Evolutionary conservation across 768 basidiomycete species (phyloP), one percentile per base, ranked within the genome.

Genomic region (Tulasnella sp.): DNA sequence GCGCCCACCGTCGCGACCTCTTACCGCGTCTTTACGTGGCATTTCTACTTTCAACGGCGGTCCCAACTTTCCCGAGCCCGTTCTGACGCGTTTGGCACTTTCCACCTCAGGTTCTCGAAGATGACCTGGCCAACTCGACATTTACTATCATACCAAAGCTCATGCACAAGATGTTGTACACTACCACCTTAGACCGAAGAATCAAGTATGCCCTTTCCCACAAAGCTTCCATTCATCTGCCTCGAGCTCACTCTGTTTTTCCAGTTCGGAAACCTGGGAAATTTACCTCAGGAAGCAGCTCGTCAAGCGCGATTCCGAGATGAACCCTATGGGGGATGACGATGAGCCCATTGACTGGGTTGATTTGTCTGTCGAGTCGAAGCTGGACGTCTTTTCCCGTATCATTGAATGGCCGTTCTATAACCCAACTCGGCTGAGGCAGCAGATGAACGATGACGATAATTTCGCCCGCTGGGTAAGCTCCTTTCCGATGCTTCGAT

Each of bases 331-430:
- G 29, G 78, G 78, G 29, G 34, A 78, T 38, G 78, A 78, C 22
- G 78, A 78, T 22, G 78, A 78, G 67, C 78, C 76, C n/a, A 69
- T 78, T 37, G 77, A 39, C 38, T 78, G 78, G 78, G 38, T 54
- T 17, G 45, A 52, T 42, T 64, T 78, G 39, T 67, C 79, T 25
- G 72, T 74, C 8, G 45, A 70, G 40, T 17, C 67, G 34, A 77
- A 78, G 29, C 39, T 78, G 22, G 78, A 78, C 31, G 36, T 78
- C 22, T 34, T 78, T 1, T 45, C 67, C 36, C 12, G 25, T 12
- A 67, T 78, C 37, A 78, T 49, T 22, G 78, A 78, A 72, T 78
- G 78, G 78, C 78, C 79, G 34, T 78, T 78, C 49, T 19, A 40
- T 19, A 75, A 75, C 39, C 64, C 76, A 25, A 70, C 49, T 19